Base-by-base conservation (phyloP, 2,329 filamentous ascomycete genomes). In the Exophiala spinifera region DNA sequence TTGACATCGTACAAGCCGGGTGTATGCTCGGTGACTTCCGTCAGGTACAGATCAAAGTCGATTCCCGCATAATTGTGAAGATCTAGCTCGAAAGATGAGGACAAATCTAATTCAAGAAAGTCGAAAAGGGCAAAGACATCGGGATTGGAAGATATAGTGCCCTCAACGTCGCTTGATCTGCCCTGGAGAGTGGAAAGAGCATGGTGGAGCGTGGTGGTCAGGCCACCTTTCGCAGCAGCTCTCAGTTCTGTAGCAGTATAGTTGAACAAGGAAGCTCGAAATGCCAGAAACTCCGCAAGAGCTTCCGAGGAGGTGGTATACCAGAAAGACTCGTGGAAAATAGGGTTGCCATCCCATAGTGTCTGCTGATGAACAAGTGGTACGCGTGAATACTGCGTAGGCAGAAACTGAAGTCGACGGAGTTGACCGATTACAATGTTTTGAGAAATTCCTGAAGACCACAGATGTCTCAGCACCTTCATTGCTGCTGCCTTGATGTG, bases 121-220 rank as follows among this genome's bases (percentile, higher is more conserved):
- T 99, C 94, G 64, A 95, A 94, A 19, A 97, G 79, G 61, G 96
- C 91, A 65, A 97, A 96, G 5, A 97, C 81, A 3, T 88, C 91
- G 1, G 86, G 80, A 54, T 90, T 87, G 23, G 77, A 74, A 34
- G 87, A 75, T 4, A 83, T 76, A 50, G 88, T 82, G 45, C 86
- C 85, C 55, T 82, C 83, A 13, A 86, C 81, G 10, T 82, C 77
- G 6, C 89, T 83, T 39, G 87, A 84, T 53, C 64, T 72, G 4
- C 94, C 94, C 40, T 91, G 83, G n/a, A 97, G 75, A 0, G 89
- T 76, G 3, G 79, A 79, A 31, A 84, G 71, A 3, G 88, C 82
- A 5, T 84, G 79, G 52, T 84, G 76, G 67, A 89, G 88, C 49
- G 88, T 75, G 25, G 85, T 84, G 2, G 88, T 86, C 60, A 87